phyloP scores from a whole-genome alignment of 116 monocot genomes.

The Zostera marina region DNA sequence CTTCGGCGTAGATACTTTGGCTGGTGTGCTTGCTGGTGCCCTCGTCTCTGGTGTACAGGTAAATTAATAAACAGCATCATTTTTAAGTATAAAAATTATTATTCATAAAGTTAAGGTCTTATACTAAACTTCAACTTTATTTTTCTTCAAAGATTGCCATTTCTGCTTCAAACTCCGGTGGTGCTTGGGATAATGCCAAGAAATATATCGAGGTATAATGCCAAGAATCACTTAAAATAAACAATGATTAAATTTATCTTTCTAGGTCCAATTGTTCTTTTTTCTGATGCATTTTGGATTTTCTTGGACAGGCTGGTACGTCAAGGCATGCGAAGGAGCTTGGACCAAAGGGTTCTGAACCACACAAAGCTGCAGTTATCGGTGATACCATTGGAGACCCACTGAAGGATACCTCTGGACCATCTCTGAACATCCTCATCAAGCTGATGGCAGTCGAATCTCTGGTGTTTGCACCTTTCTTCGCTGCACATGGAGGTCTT shows the following conservation, averaged over 20 bases:
- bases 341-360: slow-evolving; percentile 26
- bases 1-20: slow-evolving; percentile 26
- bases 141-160: slow-evolving; percentile 18
- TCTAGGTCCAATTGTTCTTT: no score
- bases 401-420: slow-evolving; percentile 31
- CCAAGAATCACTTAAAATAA: no score
- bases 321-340: slow-evolving; percentile 20
- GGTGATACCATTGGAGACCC: slow-evolving; percentile 35
- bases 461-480: slow-evolving; percentile 32
- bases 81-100: no score
- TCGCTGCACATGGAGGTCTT: slow-evolving; percentile 21
- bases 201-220: slow-evolving; percentile 21
- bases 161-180: slow-evolving; percentile 31
- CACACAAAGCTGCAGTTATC: slow-evolving; percentile 29
- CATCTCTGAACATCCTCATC: slow-evolving; percentile 29
- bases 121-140: neutral
- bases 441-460: slow-evolving; percentile 35
- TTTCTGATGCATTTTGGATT: no score
- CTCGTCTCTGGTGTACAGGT: slow-evolving; percentile 32
- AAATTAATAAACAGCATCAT: neutral
- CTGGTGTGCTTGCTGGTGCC: slow-evolving; percentile 22
- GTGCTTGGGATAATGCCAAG: slow-evolving; percentile 34
- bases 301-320: slow-evolving; percentile 17
- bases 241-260: no score
- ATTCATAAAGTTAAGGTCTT: no score